Percentiles rank a stretch among this genome's conserved stretches.
These are phyloP conservation scores for Emmonsia crescens DNA, from an alignment of 2,329 filamentous ascomycete genomes.

Conservation along the genomic window DNA sequence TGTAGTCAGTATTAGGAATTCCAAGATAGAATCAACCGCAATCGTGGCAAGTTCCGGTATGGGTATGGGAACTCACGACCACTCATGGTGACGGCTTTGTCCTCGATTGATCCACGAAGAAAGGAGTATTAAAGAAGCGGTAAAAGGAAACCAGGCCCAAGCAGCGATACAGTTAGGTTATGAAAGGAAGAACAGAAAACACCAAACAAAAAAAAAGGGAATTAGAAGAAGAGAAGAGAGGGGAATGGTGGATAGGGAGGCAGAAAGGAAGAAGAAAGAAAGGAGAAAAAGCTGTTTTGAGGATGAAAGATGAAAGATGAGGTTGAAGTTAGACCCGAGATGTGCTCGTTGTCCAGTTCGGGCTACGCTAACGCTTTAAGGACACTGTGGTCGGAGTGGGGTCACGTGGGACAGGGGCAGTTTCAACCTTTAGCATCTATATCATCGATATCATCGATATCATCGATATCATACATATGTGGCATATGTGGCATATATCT, in stretches of 20 bases:
- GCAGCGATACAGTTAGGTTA: too few relatives aligned
- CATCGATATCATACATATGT: too few relatives aligned
- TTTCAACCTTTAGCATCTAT: too few relatives aligned
- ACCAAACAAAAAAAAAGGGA: constrained; percentile 16
- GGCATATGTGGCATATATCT: too few relatives aligned
- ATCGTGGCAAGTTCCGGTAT: not conserved
- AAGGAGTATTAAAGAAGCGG: constrained; percentile 22
- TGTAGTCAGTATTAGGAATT: constrained; percentile 18
- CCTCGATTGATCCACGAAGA: constrained; percentile 21
- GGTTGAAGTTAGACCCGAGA: not conserved
- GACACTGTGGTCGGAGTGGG: constrained; percentile 14
- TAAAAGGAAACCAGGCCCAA: constrained; percentile 24
- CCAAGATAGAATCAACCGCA: not conserved
- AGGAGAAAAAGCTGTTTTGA: constrained; percentile 16
- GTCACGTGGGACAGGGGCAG: not conserved
- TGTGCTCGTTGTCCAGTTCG: constrained; percentile 10
- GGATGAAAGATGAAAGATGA: constrained; percentile 16
- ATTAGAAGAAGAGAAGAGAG: constrained; percentile 18
- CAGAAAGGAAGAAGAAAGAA: constrained; percentile 15
- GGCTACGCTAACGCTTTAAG: constrained; percentile 14
- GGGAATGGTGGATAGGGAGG: constrained; percentile 14
- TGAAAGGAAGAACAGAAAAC: constrained; percentile 13
- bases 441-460: too few relatives aligned
- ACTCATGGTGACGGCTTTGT: constrained; percentile 43
- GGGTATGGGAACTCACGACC: constrained; percentile 42